Percentiles rank a stretch among this genome's conserved stretches.
Evolutionary conservation across 345 rosid genomes (phyloP).

Genomic region (Stellera chamaejasme): DNA sequence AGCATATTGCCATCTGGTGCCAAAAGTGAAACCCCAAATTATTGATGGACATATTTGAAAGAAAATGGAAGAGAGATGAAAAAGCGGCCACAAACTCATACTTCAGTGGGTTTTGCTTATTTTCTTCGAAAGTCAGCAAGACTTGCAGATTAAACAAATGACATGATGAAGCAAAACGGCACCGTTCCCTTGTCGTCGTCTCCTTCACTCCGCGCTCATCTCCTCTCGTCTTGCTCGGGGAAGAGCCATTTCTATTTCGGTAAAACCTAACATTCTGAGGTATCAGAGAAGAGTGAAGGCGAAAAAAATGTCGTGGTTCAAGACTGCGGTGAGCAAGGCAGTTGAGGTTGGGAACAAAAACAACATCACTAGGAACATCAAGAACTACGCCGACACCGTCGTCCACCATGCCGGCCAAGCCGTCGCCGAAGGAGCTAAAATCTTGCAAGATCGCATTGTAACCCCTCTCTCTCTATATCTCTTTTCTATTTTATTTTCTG

Average conservation of each 20-base stretch:
- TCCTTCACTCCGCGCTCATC: neutral
- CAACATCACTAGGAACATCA: slow-evolving; percentile 84
- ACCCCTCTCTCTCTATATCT: slow-evolving; percentile 11
- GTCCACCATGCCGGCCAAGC: slow-evolving; percentile 98
- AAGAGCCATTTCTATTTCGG: neutral
- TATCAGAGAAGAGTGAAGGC: neutral
- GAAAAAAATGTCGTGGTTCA: slow-evolving; percentile 64
- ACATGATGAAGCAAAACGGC: neutral
- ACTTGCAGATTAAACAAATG: too few species aligned
- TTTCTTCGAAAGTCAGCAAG: neutral
- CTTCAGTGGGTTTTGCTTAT: neutral
- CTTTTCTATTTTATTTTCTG: neutral
- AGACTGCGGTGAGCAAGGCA: slow-evolving; percentile 85
- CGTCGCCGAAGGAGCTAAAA: slow-evolving; percentile 93
- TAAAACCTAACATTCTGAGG: neutral
- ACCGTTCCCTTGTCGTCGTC: neutral
- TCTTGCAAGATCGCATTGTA: slow-evolving; percentile 93
- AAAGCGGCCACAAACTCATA: neutral
- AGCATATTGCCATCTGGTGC: too few species aligned
- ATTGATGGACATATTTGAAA: too few species aligned
- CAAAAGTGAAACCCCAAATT: too few species aligned
- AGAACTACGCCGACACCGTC: slow-evolving; percentile 87
- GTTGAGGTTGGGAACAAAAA: slow-evolving; percentile 95
- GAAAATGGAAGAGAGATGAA: neutral
- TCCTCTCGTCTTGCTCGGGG: neutral